A percentile compares a stretch with the other conserved stretches of the same genome.
These are phyloP conservation scores for Pseudogymnoascus sp. DNA, from an alignment of 2,329 filamentous ascomycete genomes.

Conservation along the genomic window DNA sequence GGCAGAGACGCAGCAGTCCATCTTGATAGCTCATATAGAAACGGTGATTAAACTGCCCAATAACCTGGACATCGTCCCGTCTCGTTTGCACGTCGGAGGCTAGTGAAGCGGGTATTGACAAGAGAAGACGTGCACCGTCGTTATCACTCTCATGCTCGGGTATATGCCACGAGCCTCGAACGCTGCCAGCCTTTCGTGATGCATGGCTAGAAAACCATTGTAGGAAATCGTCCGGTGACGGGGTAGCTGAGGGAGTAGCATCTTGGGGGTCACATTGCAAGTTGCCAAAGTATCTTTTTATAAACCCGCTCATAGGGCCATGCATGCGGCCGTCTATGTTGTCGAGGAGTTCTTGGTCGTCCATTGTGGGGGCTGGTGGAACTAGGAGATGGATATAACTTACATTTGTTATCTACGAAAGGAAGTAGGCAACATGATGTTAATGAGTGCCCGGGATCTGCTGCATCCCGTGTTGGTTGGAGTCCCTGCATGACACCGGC, in stretches of 20 bases:
- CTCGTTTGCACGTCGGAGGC: not conserved
- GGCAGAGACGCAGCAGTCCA: not conserved
- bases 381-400: not conserved
- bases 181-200: not conserved
- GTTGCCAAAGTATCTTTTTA: slow-evolving; percentile 18
- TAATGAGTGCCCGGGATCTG: not conserved
- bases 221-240: not conserved
- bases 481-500: not conserved
- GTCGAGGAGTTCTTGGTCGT: slow-evolving; percentile 15
- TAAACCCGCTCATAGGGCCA: slow-evolving; percentile 19
- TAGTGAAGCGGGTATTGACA: not conserved
- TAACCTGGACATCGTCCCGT: not conserved
- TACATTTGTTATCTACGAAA: not conserved
- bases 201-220: not conserved
- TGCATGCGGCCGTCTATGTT: slow-evolving; percentile 21
- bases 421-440: not conserved
- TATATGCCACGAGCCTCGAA: not conserved
- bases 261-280: not conserved
- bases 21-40: not conserved
- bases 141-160: not conserved
- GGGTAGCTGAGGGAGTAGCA: not conserved
- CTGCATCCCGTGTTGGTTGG: not conserved
- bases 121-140: not conserved
- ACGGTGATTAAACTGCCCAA: not conserved
- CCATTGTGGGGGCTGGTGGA: not conserved